Conservation (phyloP, 2,329 filamentous ascomycete genomes). For the Coleophoma eucalyptorum region DNA sequence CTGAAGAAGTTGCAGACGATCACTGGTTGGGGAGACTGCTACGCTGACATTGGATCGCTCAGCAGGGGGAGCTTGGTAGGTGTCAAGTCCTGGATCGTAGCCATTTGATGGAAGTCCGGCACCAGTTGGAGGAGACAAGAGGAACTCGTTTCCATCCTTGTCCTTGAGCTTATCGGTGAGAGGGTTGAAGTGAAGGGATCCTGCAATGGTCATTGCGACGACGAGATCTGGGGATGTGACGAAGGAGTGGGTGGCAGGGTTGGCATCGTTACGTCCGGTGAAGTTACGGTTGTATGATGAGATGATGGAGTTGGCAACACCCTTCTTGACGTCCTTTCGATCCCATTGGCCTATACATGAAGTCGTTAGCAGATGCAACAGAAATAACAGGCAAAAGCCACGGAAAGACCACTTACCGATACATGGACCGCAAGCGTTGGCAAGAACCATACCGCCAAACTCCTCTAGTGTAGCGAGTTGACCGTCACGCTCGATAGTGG, state of each 20-base stretch:
- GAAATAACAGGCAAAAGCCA: neutral
- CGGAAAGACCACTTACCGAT: constrained; percentile 50
- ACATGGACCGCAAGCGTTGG: constrained; percentile 91
- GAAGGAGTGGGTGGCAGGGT: constrained; percentile 91
- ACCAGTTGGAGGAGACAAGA: constrained; percentile 75
- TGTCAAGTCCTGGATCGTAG: constrained; percentile 88
- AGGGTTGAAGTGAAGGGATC: constrained; percentile 89
- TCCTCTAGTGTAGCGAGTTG: constrained; percentile 94
- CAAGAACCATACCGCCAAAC: constrained; percentile 90
- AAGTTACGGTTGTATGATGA: constrained; percentile 99
- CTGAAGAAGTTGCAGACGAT: constrained; percentile 88
- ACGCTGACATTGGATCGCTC: constrained; percentile 73
- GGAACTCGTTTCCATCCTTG: constrained; percentile 95
- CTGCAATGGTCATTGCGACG: constrained; percentile 80
- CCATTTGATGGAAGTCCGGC: constrained; percentile 75
- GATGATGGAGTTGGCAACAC: constrained; percentile 91
- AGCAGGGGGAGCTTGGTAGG: constrained; percentile 89
- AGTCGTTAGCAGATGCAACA: constrained; percentile 27
- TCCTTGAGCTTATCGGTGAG: constrained; percentile 88
- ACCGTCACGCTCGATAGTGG: constrained; percentile 70
- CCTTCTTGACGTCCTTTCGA: constrained; percentile 89
- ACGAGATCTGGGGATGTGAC: constrained; percentile 89
- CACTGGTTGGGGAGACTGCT: constrained; percentile 80
- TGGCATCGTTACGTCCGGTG: constrained; percentile 94
- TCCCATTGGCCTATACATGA: constrained; percentile 94